Conservation (phyloP, 1,139 yeast species). For the Candida neerlandica region DNA sequence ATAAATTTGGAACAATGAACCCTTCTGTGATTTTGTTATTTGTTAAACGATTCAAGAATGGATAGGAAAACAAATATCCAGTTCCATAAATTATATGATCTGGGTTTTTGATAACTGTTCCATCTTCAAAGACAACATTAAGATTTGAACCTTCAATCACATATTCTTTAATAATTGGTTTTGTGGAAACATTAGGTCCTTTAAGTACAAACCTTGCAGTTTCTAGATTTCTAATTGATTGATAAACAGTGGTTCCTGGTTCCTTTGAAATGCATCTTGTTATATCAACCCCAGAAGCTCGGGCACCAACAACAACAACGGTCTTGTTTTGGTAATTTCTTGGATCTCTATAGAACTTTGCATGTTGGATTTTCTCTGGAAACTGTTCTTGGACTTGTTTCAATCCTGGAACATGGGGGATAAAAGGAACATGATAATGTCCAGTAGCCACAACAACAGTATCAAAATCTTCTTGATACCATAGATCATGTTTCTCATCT, state of each 20-base stretch:
- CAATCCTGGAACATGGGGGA: constrained; percentile 43
- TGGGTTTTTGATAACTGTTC: constrained; percentile 26
- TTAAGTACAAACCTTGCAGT: constrained; percentile 19
- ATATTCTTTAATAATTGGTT: constrained; percentile 27
- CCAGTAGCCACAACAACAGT: constrained; percentile 33
- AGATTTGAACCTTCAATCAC: constrained; percentile 18
- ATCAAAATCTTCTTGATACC: constrained; percentile 29
- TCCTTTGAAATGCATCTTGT: constrained; percentile 27
- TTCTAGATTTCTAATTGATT: constrained; percentile 28
- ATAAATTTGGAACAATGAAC: constrained; percentile 29
- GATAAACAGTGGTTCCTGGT: constrained; percentile 27
- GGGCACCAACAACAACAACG: constrained; percentile 44
- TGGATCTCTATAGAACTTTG: constrained; percentile 40
- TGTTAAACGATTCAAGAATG: constrained; percentile 35
- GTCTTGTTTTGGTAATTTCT: constrained; percentile 30
- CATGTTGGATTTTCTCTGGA: constrained; percentile 37
- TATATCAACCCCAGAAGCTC: constrained; percentile 49
- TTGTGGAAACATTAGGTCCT: constrained; percentile 22
- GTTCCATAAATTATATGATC: constrained; percentile 47
- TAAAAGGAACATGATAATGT: constrained; percentile 37
- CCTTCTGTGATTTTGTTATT: constrained; percentile 32
- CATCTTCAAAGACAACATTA: constrained; percentile 33
- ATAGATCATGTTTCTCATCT: constrained; percentile 23
- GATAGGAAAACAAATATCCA: constrained; percentile 47
- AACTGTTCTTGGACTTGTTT: constrained; percentile 27